A percentile compares a stretch with the other conserved stretches of the same genome.
Evolutionary conservation across 768 basidiomycete genomes (phyloP).

Genomic region (Exsudoporus frostii): DNA sequence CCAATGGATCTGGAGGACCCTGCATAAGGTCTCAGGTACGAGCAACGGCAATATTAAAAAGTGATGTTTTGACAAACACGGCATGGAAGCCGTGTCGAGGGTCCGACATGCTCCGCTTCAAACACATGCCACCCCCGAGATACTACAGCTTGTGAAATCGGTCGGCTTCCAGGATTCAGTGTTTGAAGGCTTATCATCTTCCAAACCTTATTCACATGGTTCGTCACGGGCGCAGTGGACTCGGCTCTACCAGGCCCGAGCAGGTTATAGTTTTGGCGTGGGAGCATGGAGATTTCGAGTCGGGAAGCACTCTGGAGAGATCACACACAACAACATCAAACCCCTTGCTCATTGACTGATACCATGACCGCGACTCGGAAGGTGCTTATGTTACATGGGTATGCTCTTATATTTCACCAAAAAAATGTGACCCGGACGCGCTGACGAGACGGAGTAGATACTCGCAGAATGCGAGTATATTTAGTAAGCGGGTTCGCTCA

Average conservation of each 20-base stretch:
- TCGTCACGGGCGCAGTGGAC: not conserved
- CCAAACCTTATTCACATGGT: not conserved
- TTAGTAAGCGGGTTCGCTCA: constrained; percentile 63
- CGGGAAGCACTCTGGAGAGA: not conserved
- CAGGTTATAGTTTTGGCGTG: not conserved
- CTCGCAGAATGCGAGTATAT: constrained; percentile 66
- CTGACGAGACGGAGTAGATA: constrained; percentile 41
- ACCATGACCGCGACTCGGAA: constrained; percentile 28
- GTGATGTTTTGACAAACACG: no score
- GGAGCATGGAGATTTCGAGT: not conserved
- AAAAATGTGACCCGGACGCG: not conserved
- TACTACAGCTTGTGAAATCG: not conserved
- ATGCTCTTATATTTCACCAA: constrained; percentile 11
- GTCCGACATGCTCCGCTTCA: no score
- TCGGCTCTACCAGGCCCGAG: not conserved
- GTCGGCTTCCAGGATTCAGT: not conserved
- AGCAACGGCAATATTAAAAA: no score
- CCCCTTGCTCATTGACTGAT: not conserved
- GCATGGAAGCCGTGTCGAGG: no score
- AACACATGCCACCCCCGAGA: no score
- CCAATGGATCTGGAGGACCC: no score
- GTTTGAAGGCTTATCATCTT: not conserved
- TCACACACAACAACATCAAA: not conserved
- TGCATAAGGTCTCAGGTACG: no score
- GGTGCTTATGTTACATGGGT: constrained; percentile 48